These are phyloP conservation scores for Lachnellula occidentalis DNA, from an alignment of 2,329 filamentous ascomycete species.

Conservation along the genomic window DNA sequence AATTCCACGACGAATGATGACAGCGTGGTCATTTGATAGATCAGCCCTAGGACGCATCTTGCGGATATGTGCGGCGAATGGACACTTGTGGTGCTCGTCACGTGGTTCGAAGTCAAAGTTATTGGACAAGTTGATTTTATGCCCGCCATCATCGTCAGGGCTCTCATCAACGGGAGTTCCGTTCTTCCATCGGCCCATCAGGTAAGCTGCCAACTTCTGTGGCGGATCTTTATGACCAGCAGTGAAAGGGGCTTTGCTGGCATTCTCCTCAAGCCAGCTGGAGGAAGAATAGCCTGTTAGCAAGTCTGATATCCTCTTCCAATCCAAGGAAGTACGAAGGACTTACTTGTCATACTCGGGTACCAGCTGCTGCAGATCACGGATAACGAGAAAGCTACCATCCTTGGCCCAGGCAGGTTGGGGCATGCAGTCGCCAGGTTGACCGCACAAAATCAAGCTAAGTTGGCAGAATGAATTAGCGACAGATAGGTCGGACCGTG, in stretches of 20 bases:
- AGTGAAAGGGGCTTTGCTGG: constrained; percentile 14
- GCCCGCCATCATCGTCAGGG: constrained; percentile 29
- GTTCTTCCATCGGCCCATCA: constrained; percentile 41
- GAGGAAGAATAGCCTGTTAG: no score
- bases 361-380: constrained; percentile 40
- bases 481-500: no score
- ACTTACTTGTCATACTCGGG: constrained; percentile 35
- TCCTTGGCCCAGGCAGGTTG: constrained; percentile 38
- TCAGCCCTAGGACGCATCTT: constrained; percentile 40
- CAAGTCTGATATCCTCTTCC: no score
- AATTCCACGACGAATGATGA: constrained; percentile 42
- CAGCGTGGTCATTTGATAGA: constrained; percentile 31
- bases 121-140: constrained; percentile 22
- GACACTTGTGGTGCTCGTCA: constrained; percentile 34
- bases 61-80: constrained; percentile 42
- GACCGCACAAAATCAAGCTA: not conserved
- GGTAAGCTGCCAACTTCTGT: constrained; percentile 37
- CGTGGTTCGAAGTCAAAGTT: constrained; percentile 33
- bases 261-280: constrained; percentile 34
- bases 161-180: constrained; percentile 33
- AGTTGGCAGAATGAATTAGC: no score
- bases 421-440: constrained; percentile 4
- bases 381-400: constrained; percentile 41
- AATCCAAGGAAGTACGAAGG: no score
- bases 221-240: not conserved